Percentiles rank a stretch among this genome's conserved stretches.
phyloP scores from a whole-genome alignment of 371 early-diverging fungal species.

The Mortierella sp. region DNA sequence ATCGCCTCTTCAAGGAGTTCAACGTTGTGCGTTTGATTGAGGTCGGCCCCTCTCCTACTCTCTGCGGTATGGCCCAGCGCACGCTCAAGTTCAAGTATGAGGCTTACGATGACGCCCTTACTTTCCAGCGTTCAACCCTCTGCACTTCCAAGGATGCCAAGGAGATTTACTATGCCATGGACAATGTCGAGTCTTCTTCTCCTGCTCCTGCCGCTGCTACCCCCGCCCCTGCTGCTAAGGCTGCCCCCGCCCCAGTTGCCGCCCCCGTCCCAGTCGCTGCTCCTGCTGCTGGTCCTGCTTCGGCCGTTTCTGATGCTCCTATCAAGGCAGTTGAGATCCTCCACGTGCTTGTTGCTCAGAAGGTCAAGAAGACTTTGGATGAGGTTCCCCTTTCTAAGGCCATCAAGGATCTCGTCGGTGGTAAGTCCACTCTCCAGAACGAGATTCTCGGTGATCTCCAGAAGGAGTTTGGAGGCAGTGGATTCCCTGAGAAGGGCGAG shows the following conservation, averaged over 20 bases:
- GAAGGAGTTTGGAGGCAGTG: constrained; percentile 83
- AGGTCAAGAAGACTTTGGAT: constrained; percentile 84
- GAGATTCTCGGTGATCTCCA: constrained; percentile 94
- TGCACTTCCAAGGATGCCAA: constrained; percentile 87
- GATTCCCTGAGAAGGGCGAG: constrained; percentile 89
- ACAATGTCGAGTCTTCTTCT: constrained; percentile 65
- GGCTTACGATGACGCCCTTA: constrained; percentile 94
- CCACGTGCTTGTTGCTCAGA: constrained; percentile 88
- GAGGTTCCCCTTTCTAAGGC: constrained; percentile 78
- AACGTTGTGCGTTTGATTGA: constrained; percentile 91
- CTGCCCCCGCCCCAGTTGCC: constrained; percentile 59
- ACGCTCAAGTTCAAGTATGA: constrained; percentile 97
- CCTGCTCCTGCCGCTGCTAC: constrained; percentile 57
- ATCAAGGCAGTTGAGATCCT: constrained; percentile 83
- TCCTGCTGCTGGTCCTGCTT: constrained; percentile 63
- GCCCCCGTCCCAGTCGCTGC: constrained; percentile 64
- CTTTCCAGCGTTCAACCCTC: constrained; percentile 86
- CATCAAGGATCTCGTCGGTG: constrained; percentile 92
- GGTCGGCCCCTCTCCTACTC: constrained; percentile 91
- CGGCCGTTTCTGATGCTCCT: constrained; percentile 75
- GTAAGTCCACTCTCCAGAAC: constrained; percentile 94
- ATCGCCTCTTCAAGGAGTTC: constrained; percentile 84
- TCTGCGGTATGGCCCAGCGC: constrained; percentile 93
- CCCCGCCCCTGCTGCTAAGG: constrained; percentile 56
- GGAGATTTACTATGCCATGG: constrained; percentile 94